These are phyloP conservation scores for Xylariaceae sp. DNA, from an alignment of 2,329 filamentous ascomycete genomes.

Conservation along the genomic window DNA sequence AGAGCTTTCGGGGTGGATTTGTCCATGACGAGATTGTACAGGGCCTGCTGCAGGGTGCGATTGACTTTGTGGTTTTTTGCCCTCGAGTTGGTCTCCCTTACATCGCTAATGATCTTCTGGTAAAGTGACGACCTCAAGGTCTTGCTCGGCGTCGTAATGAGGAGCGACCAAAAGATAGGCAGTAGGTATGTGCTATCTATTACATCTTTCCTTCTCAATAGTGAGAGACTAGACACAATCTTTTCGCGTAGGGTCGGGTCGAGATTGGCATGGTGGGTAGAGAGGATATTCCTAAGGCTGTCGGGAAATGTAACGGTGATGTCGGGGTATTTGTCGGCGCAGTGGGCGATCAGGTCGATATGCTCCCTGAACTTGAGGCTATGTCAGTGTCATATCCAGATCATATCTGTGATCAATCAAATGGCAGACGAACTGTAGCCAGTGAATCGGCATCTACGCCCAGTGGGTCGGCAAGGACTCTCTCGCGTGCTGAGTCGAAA, in stretches of 20 bases:
- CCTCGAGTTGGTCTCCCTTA: slow-evolving; percentile 84
- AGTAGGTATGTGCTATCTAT: slow-evolving; percentile 80
- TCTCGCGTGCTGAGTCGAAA: slow-evolving; percentile 85
- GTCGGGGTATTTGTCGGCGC: slow-evolving; percentile 87
- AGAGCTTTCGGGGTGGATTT: slow-evolving; percentile 79
- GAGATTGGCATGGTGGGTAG: slow-evolving; percentile 75
- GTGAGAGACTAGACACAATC: slow-evolving; percentile 82
- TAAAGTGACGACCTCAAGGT: slow-evolving; percentile 74
- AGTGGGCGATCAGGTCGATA: slow-evolving; percentile 89
- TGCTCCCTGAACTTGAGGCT: slow-evolving; percentile 68
- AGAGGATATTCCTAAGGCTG: slow-evolving; percentile 77
- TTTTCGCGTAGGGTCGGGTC: slow-evolving; percentile 88
- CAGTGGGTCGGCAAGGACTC: slow-evolving; percentile 80
- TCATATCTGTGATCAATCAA: neutral
- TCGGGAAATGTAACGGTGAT: slow-evolving; percentile 73
- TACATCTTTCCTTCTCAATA: slow-evolving; percentile 86
- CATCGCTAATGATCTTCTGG: slow-evolving; percentile 85
- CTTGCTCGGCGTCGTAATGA: slow-evolving; percentile 90
- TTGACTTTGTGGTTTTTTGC: slow-evolving; percentile 89
- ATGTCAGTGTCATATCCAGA: slow-evolving; percentile 5
- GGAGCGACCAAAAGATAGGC: slow-evolving; percentile 89
- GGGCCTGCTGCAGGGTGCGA: slow-evolving; percentile 84
- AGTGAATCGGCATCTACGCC: slow-evolving; percentile 74
- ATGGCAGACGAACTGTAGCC: slow-evolving; percentile 58
- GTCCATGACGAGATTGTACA: slow-evolving; percentile 89